phyloP scores from a whole-genome alignment of 2,329 filamentous ascomycete species.

The Diaporthe ampelina region DNA sequence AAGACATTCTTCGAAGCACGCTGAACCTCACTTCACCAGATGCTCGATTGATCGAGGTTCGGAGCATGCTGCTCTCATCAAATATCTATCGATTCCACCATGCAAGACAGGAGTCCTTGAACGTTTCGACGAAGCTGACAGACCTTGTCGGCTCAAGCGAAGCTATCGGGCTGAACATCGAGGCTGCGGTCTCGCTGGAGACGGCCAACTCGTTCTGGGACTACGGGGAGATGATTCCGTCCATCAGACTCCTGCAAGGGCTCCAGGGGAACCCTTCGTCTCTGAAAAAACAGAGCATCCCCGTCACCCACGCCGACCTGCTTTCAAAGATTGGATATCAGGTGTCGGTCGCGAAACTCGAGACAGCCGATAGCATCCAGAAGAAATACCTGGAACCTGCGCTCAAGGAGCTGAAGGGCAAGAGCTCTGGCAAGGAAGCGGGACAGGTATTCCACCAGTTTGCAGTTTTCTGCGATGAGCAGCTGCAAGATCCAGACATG shows the following conservation, averaged over 20 bases:
- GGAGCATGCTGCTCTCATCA: constrained; percentile 82
- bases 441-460: constrained; percentile 95
- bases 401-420: constrained; percentile 82
- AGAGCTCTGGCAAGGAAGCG: constrained; percentile 77
- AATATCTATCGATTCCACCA: constrained; percentile 83
- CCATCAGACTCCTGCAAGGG: constrained; percentile 88
- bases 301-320: constrained; percentile 81
- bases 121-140: constrained; percentile 85
- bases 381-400: constrained; percentile 88
- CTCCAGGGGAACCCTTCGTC: constrained; percentile 71
- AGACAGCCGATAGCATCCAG: constrained; percentile 92
- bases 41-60: constrained; percentile 79
- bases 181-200: constrained; percentile 84
- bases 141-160: constrained; percentile 80
- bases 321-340: constrained; percentile 90
- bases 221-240: constrained; percentile 88
- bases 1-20: constrained; percentile 71
- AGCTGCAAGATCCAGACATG: constrained; percentile 88
- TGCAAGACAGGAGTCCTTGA: constrained; percentile 87
- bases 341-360: constrained; percentile 88
- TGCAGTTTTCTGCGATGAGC: constrained; percentile 93
- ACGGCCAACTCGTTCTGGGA: constrained; percentile 94
- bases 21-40: constrained; percentile 73
- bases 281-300: constrained; percentile 77
- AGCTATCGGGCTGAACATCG: constrained; percentile 80